Evolutionary conservation across 768 basidiomycete genomes (phyloP).

Genomic region (Tricholomella constricta): DNA sequence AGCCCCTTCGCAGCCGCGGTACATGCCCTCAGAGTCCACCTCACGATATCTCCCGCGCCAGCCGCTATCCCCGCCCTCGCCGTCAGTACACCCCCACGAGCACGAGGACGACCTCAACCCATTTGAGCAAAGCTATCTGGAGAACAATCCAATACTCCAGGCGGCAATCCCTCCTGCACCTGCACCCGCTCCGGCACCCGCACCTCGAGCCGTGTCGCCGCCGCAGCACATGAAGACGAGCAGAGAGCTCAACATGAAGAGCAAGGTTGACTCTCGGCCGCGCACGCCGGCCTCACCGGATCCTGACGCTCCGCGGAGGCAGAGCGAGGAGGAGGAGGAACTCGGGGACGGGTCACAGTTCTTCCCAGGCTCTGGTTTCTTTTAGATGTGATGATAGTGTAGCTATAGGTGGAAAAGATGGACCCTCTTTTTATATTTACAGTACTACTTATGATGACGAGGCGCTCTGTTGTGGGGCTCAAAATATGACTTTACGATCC

Average conservation of each 20-base stretch:
- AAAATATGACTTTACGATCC: no score
- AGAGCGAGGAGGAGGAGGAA: slow-evolving; percentile 24
- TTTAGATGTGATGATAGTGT: slow-evolving; percentile 12
- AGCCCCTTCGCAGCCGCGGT: slow-evolving; percentile 19
- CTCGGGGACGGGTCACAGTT: slow-evolving; percentile 34
- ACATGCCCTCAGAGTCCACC: slow-evolving; percentile 21
- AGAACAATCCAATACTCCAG: slow-evolving; percentile 23
- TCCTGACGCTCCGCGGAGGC: slow-evolving; percentile 11
- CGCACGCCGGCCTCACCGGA: slow-evolving; percentile 13
- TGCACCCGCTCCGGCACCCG: slow-evolving; percentile 7
- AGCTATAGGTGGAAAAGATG: neutral
- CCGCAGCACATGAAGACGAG: slow-evolving; percentile 34
- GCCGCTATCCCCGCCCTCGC: slow-evolving; percentile 24
- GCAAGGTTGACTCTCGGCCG: slow-evolving; percentile 31
- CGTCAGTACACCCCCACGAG: slow-evolving; percentile 15
- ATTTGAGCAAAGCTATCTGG: slow-evolving; percentile 38
- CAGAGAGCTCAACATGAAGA: slow-evolving; percentile 46
- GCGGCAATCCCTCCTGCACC: slow-evolving; percentile 13
- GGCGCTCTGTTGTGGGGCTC: no score
- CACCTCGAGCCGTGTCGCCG: slow-evolving; percentile 9
- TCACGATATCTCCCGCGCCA: slow-evolving; percentile 30
- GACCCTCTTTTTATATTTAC: neutral
- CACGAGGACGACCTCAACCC: slow-evolving; percentile 44
- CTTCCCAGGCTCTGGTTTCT: slow-evolving; percentile 42
- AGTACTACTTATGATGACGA: neutral